Conservation (phyloP, 2,329 filamentous ascomycete species). For the Macrophomina pseudophaseolina region DNA sequence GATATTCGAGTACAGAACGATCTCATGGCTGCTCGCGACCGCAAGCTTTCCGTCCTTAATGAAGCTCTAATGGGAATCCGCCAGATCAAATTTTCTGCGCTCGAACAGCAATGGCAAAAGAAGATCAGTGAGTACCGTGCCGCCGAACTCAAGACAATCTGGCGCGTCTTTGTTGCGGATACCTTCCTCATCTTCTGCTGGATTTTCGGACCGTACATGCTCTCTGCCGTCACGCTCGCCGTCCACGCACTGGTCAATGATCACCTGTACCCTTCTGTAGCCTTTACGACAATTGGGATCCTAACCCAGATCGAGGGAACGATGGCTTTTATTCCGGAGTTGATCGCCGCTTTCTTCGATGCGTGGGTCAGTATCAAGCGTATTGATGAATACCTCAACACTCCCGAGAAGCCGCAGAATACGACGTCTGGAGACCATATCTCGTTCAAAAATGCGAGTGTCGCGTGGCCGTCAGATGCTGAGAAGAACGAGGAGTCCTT, state of each 20-base stretch:
- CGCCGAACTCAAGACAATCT: slow-evolving; percentile 69
- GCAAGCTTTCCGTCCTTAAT: slow-evolving; percentile 75
- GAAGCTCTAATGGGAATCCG: slow-evolving; percentile 80
- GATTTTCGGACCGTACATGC: slow-evolving; percentile 74
- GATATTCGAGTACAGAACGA: slow-evolving; percentile 54
- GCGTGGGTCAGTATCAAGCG: slow-evolving; percentile 74
- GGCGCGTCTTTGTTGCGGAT: slow-evolving; percentile 69
- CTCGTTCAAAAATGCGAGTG: slow-evolving; percentile 68
- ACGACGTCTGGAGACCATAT: slow-evolving; percentile 64
- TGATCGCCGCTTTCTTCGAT: slow-evolving; percentile 73
- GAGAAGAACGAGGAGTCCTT: slow-evolving; percentile 60
- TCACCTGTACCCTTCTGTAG: slow-evolving; percentile 70
- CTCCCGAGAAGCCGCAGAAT: slow-evolving; percentile 66
- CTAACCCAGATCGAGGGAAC: slow-evolving; percentile 76
- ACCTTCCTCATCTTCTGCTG: slow-evolving; percentile 47
- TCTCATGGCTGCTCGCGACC: slow-evolving; percentile 76
- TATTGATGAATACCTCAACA: slow-evolving; percentile 72
- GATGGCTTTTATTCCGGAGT: slow-evolving; percentile 72
- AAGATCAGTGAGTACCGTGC: slow-evolving; percentile 70
- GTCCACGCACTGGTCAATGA: slow-evolving; percentile 70
- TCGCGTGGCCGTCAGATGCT: slow-evolving; percentile 75
- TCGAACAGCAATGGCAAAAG: slow-evolving; percentile 75
- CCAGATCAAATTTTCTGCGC: slow-evolving; percentile 82
- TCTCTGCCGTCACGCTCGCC: slow-evolving; percentile 73
- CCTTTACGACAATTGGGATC: slow-evolving; percentile 77